Evolutionary conservation across 371 early-diverging fungal genomes (phyloP).

Genomic region (Blakeslea trispora): DNA sequence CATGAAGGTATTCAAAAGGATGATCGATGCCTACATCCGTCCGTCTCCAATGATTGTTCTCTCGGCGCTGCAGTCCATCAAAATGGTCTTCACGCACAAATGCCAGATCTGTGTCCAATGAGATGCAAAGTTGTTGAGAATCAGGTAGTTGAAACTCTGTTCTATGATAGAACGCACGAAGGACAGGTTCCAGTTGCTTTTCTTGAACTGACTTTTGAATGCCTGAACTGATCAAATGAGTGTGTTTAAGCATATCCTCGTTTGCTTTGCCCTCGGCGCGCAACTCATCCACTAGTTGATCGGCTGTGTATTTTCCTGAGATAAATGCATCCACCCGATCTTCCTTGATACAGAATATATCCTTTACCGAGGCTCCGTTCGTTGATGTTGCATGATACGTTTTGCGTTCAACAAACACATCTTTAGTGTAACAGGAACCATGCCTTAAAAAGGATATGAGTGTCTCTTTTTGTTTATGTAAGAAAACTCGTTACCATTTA

Average conservation of each 20-base stretch:
- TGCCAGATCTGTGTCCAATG: slow-evolving; percentile 93
- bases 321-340: slow-evolving; percentile 42
- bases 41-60: slow-evolving; percentile 86
- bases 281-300: slow-evolving; percentile 80
- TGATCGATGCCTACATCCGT: slow-evolving; percentile 84
- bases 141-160: slow-evolving; percentile 98
- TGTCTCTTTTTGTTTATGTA: no score
- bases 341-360: slow-evolving; percentile 52
- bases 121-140: slow-evolving; percentile 90
- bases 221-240: slow-evolving; percentile 69
- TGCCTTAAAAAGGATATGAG: slow-evolving; percentile 47
- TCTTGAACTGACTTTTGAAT: slow-evolving; percentile 72
- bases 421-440: slow-evolving; percentile 59
- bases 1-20: slow-evolving; percentile 87
- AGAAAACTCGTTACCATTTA: slow-evolving; percentile 80
- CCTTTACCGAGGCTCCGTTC: slow-evolving; percentile 83
- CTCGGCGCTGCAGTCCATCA: slow-evolving; percentile 52
- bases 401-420: slow-evolving; percentile 91
- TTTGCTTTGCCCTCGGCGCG: slow-evolving; percentile 63
- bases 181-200: slow-evolving; percentile 75
- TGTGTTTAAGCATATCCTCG: slow-evolving; percentile 68
- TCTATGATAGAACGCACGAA: slow-evolving; percentile 93
- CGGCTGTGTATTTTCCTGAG: slow-evolving; percentile 86
- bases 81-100: slow-evolving; percentile 87
- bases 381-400: slow-evolving; percentile 91